Evolutionary conservation across 169 alveolate species (phyloP).

Genomic region (Cryptosporidium felis): DNA sequence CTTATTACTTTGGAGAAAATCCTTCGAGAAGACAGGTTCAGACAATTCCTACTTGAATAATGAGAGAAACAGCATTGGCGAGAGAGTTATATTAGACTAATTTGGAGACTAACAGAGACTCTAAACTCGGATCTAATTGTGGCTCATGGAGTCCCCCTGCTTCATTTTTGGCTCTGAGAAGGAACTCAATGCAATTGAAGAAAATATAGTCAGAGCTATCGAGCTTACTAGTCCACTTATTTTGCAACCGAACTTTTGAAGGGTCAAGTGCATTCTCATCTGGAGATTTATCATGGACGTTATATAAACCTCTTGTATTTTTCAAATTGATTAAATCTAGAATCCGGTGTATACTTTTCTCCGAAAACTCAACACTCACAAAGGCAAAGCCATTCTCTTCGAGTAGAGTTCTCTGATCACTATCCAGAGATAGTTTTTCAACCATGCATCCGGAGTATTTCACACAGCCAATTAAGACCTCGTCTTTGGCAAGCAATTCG

Average conservation of each 20-base stretch:
- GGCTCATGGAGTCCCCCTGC: background rate
- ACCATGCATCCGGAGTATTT: background rate
- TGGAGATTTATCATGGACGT: background rate
- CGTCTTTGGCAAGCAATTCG: constrained; percentile 24
- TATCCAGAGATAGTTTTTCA: constrained; percentile 9
- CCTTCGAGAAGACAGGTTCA: constrained; percentile 70
- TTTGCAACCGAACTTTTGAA: background rate
- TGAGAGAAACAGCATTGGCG: constrained; percentile 67
- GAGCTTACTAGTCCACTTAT: background rate
- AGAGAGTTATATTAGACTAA: constrained; percentile 65
- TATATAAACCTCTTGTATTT: background rate
- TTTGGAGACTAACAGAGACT: background rate
- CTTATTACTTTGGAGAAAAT: constrained; percentile 84
- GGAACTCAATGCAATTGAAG: constrained; percentile 29
- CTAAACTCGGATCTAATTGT: constrained; percentile 21
- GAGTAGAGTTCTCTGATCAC: constrained; percentile 2
- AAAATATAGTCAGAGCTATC: constrained; percentile 21
- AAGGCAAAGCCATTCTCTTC: background rate
- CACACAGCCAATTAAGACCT: constrained; percentile 9
- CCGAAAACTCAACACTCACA: constrained; percentile 15
- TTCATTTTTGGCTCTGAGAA: background rate
- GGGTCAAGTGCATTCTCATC: background rate
- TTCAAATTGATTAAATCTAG: background rate
- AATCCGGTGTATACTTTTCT: background rate
- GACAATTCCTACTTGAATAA: constrained; percentile 44